These are phyloP conservation scores for Mucor velutinosus DNA, from an alignment of 371 early-diverging fungal species.

Conservation along the genomic window DNA sequence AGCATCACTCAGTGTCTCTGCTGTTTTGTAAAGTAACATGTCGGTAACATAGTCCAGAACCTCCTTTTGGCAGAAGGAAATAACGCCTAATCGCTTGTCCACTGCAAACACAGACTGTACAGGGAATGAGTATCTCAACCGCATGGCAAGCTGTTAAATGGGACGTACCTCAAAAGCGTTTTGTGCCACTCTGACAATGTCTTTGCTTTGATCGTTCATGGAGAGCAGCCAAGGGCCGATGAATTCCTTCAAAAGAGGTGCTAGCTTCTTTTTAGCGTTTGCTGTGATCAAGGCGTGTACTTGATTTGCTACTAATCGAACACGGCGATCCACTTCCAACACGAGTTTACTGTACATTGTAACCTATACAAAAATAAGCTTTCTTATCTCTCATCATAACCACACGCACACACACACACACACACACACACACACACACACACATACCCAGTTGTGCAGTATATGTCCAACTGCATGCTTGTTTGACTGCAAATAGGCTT, in stretches of 20 bases:
- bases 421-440: too few relatives aligned
- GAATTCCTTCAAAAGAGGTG: slow-evolving; percentile 64
- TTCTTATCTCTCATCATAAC: too few relatives aligned
- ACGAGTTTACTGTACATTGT: slow-evolving; percentile 57
- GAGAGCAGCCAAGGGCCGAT: slow-evolving; percentile 66
- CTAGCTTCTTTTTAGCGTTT: slow-evolving; percentile 60
- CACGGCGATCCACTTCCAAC: slow-evolving; percentile 67
- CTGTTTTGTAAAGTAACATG: slow-evolving; percentile 56
- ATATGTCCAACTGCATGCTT: slow-evolving; percentile 30
- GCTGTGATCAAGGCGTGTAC: slow-evolving; percentile 57
- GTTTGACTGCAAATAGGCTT: slow-evolving; percentile 51
- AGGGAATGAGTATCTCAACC: background rate
- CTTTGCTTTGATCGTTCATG: slow-evolving; percentile 63
- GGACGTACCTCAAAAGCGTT: slow-evolving; percentile 56
- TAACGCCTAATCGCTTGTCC: slow-evolving; percentile 56
- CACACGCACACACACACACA: too few relatives aligned
- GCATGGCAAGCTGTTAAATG: background rate
- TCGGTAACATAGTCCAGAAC: slow-evolving; percentile 60
- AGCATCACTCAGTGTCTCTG: slow-evolving; percentile 70
- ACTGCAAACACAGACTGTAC: slow-evolving; percentile 55
- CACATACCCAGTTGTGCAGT: slow-evolving; percentile 40
- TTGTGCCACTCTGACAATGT: slow-evolving; percentile 54
- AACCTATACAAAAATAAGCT: slow-evolving; percentile 30
- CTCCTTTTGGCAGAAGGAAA: slow-evolving; percentile 64
- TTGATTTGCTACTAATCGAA: slow-evolving; percentile 56